Evolutionary conservation across 345 rosid genomes (phyloP), one percentile per base, ranked within the genome.

Genomic region (Sapria himalayana): DNA sequence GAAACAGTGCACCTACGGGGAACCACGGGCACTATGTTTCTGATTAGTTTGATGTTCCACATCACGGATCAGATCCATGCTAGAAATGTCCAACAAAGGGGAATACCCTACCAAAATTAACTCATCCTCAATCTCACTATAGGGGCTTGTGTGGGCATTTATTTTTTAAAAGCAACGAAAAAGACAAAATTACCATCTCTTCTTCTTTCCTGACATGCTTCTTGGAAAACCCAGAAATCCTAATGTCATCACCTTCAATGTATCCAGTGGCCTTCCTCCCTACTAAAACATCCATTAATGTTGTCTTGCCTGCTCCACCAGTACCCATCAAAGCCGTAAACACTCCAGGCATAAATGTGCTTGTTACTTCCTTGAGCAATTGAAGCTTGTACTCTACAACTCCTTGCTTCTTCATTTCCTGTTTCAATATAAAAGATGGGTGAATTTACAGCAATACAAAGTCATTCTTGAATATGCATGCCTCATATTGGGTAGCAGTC

Each of bases 281-380:
- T 0, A 92, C 89, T 34, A 86, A 60, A 67, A 81, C 94, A 70
- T 86, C 97, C 97, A 86, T 81, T 64, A 86, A 47, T 4, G 94
- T 81, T 0, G 94, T 86, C 73, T 86, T 86, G 48, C 97, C 97
- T 10, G 97, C 97, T 54, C 97, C 94, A 52, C 97, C 78, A 15
- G 81, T 92, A 45, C 97, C 97, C 94, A 86, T 86, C 29, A 86
- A 46, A 44, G 97, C 97, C 15, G 94, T 76, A 40, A 86, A 69
- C 14, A 86, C 72, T 49, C 94, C 92, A 12, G 97, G 97, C 59
- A 86, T 73, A 61, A 86, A 86, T 37, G 74, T 74, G 13, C 97
- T 69, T 5, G 94, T 81, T 42, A 76, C 85, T 53, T 59, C 81
- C 39, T 61, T 53, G 21, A 86, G 80, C 1, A 81, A 69, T 34